Base-by-base conservation (phyloP, 2,329 filamentous ascomycete genomes). In the Rutstroemia sydowiana region DNA sequence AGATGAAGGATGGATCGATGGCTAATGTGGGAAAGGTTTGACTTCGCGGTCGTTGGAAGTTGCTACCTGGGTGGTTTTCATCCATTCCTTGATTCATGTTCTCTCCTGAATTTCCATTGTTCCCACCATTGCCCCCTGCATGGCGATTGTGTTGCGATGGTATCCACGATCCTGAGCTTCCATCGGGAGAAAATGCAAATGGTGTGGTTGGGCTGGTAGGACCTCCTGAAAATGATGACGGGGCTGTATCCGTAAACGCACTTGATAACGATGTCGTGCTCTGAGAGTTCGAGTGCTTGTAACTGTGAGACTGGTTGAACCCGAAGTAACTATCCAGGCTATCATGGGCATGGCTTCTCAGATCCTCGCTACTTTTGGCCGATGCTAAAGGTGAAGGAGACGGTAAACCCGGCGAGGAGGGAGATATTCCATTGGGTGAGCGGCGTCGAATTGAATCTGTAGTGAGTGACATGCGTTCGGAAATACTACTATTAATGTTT, bases 1-100 rank as follows among this genome's bases (percentile, higher is more conserved):
- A 73, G 56, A 78, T 73, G 61, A 77, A 77, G 16, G 62, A 61
- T 28, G 78, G 73, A 58, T 83, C 73, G 41, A 85, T 73, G 43
- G 81, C 82, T 39, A 88, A 72, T 41, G 84, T 82, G 1, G 90
- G 88, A 57, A 95, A 90, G 0, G 89, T 95, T 68, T 95, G 89
- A 66, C 88, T 93, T 63, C 89, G 78, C n/a, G 87, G 88, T 51
- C 88, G 78, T 61, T 86, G 84, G 58, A 84, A 82, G 48, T 73
- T 71, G 52, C 54, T 66, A 10, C 57, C 60, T 47, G 61, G 61
- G 23, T 45, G 37, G 28, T 45, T 45, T 13, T 16, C 9, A 32
- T 51, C 48, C 32, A 51, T 51, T 18, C 31, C 48, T 16, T 46
- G 23, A 18, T 45, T 51, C 21, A 45, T 41, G 23, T 45, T 30